Evolutionary conservation across 2,329 filamentous ascomycete genomes (phyloP).

Genomic region (Bertia moriformis): DNA sequence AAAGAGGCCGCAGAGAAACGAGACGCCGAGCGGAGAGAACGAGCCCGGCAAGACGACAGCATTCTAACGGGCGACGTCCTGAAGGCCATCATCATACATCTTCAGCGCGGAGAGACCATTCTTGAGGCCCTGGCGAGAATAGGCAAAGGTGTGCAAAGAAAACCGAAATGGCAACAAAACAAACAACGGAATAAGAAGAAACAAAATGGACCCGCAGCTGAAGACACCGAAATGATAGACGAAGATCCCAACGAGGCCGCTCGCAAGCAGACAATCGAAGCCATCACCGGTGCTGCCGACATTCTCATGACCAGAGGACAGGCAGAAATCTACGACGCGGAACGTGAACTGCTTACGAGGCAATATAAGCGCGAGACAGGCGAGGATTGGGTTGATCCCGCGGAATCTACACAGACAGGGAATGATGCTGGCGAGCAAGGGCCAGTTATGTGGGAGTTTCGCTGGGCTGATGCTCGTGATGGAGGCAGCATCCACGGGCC

Average conservation of each 20-base stretch:
- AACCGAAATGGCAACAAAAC: conserved; percentile 32
- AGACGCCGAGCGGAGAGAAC: conserved; percentile 38
- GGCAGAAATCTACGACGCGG: conserved; percentile 48
- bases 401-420: conserved; percentile 7
- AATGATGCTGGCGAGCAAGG: conserved; percentile 7
- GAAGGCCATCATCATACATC: conserved; percentile 35
- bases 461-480: conserved; percentile 81
- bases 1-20: conserved; percentile 48
- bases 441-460: conserved; percentile 64
- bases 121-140: conserved; percentile 44
- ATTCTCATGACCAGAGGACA: conserved; percentile 46
- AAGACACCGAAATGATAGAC: conserved; percentile 4
- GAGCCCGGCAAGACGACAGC: conserved; percentile 38
- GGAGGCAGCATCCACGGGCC: conserved; percentile 69
- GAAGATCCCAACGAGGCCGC: conserved; percentile 35
- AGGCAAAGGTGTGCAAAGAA: conserved; percentile 8
- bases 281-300: conserved; percentile 50
- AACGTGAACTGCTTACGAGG: conserved; percentile 45
- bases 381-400: conserved; percentile 36
- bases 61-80: conserved; percentile 44
- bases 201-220: conserved; percentile 18
- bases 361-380: conserved; percentile 50
- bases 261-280: conserved; percentile 41
- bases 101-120: conserved; percentile 47
- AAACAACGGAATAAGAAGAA: conserved; percentile 9